Evolutionary conservation across 2,329 filamentous ascomycete genomes (phyloP).

Genomic region (Tympanopsis confertula): DNA sequence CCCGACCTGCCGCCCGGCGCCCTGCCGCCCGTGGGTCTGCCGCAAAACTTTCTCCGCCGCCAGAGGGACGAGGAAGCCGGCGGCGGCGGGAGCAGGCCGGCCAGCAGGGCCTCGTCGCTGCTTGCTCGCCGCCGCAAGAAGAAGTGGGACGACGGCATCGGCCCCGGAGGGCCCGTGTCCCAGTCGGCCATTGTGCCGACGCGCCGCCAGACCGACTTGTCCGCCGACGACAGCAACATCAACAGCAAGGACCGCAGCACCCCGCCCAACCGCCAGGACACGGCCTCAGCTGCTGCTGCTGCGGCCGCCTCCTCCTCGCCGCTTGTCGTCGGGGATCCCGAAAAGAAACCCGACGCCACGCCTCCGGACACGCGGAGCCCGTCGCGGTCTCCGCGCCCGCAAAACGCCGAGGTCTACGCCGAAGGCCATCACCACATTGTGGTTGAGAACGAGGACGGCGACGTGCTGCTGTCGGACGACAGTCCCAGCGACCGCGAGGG

Average conservation of each 20-base stretch:
- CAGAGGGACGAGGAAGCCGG: slow-evolving; percentile 63
- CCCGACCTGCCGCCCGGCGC: slow-evolving; percentile 56
- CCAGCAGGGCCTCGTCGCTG: slow-evolving; percentile 47
- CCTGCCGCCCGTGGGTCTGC: slow-evolving; percentile 59
- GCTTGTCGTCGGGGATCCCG: too few relatives aligned
- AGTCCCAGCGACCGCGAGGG: slow-evolving; percentile 16
- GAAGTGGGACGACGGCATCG: slow-evolving; percentile 60
- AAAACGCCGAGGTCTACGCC: slow-evolving; percentile 58
- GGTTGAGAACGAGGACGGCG: slow-evolving; percentile 76
- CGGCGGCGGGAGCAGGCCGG: slow-evolving; percentile 18
- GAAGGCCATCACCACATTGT: slow-evolving; percentile 71
- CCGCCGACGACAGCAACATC: slow-evolving; percentile 9
- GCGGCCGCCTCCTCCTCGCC: slow-evolving; percentile 16
- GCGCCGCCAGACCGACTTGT: slow-evolving; percentile 10
- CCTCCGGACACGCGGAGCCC: slow-evolving; percentile 4
- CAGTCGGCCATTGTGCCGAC: slow-evolving; percentile 79
- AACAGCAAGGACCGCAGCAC: neutral
- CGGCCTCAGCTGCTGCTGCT: slow-evolving; percentile 11
- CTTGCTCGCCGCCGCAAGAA: slow-evolving; percentile 53
- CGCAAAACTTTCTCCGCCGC: slow-evolving; percentile 68
- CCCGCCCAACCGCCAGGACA: slow-evolving; percentile 21
- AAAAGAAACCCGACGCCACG: slow-evolving; percentile 9
- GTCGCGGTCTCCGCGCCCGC: slow-evolving; percentile 9
- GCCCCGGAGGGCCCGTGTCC: slow-evolving; percentile 75
- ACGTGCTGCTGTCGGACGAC: slow-evolving; percentile 62